Evolutionary conservation across 2,329 filamentous ascomycete genomes (phyloP), one percentile per base, ranked within the genome.

Genomic region (Blastomyces parvus): DNA sequence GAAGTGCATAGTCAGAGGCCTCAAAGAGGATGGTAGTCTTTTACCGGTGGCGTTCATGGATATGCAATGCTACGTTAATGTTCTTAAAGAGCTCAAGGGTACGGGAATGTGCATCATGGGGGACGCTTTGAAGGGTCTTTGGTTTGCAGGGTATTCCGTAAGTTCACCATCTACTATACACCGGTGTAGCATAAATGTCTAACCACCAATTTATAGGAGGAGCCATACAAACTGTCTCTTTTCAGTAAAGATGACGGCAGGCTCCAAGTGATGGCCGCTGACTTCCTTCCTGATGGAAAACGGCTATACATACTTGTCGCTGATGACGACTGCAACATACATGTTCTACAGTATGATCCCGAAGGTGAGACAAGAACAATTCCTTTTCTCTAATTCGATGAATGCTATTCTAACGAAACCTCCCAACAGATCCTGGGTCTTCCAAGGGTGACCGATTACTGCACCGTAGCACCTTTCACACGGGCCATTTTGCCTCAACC

Each of bases 41-140:
- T 81, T 97, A 0, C 94, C 94, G 0, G 93, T 99, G 3, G 94
- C 94, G 0, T 99, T 99, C 72, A 89, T 99, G 82, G 94, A 99
- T 71, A 95, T 97, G 86, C 94, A 90, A 77, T 95, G 90, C 75
- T 94, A 96, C 70, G 90, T 96, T 14, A 90, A 87, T 2, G 86
- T 88, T n/a, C 84, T 91, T 62, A 94, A 92, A 71, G 90, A 91
- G 70, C 82, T 99, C 22, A 86, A 86, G 3, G 86, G 88, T 1
- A 95, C 91, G 0, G 92, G 93, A 0, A 82, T 99, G 73, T 91
- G 90, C 70, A 81, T 96, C 13, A 86, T 97, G 78, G 89, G 90
- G 0, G 94, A 99, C 77, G 90, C 89, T 0, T 86, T 94, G 73
- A 96, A 96, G 78, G 94, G 94, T 0, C 82, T 97, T 2, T 97